Percentiles rank a stretch among this genome's conserved stretches.
These are phyloP conservation scores for Dryas octopetala DNA, from an alignment of 306 rosid species.

Conservation along the genomic window DNA sequence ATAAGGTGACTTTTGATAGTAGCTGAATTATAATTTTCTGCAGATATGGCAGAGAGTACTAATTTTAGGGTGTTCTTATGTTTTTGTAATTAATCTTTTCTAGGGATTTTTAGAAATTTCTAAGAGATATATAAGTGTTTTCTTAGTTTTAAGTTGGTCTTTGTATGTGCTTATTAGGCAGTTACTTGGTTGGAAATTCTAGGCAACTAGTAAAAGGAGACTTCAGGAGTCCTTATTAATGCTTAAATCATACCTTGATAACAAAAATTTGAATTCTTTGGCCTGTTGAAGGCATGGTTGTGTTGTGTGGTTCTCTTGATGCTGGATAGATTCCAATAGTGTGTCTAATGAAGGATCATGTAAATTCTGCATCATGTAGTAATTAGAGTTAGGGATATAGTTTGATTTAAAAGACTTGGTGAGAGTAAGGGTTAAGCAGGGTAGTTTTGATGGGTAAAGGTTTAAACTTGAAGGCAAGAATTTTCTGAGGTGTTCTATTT, in stretches of 20 bases:
- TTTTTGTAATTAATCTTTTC: background rate
- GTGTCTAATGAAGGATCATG: background rate
- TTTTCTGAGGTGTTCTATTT: background rate
- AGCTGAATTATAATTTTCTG: background rate
- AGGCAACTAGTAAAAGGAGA: background rate
- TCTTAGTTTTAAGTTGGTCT: background rate
- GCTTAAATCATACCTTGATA: background rate
- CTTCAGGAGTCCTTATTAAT: background rate
- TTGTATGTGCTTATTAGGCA: background rate
- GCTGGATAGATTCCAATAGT: background rate
- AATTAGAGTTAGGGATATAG: background rate
- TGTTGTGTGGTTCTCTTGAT: background rate
- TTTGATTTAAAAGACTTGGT: background rate
- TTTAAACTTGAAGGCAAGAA: background rate
- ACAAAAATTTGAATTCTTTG: background rate
- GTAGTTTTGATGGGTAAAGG: background rate
- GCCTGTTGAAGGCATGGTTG: slow-evolving; percentile 1
- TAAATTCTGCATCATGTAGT: background rate
- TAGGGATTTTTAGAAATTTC: background rate
- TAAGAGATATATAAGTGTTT: background rate
- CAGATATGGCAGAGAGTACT: background rate
- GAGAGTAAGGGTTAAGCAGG: background rate
- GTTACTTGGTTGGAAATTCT: too few relatives aligned
- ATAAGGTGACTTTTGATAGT: background rate
- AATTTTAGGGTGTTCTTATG: background rate